Conservation (phyloP, 192 early-diverging fungal genomes). For the Linnemannia schmuckeri region DNA sequence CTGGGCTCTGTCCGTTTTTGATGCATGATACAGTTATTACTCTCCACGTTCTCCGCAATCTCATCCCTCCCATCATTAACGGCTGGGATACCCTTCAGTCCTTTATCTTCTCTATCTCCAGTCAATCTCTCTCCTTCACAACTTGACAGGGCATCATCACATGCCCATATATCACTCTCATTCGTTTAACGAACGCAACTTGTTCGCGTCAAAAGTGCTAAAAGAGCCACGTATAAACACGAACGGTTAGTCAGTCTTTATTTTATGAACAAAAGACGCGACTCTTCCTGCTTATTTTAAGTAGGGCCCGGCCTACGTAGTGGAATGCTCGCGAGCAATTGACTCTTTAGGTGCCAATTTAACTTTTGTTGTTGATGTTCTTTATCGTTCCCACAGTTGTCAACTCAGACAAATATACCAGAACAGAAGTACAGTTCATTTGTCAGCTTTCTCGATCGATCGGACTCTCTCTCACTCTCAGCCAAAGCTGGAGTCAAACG, state of each 20-base stretch:
- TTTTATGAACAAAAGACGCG: background rate
- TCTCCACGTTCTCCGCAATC: too few species aligned
- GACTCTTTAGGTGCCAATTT: background rate
- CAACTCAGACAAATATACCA: background rate
- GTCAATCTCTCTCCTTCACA: background rate
- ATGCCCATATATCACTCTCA: too few species aligned
- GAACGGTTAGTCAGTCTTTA: too few species aligned
- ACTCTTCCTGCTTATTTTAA: background rate
- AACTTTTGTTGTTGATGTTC: background rate
- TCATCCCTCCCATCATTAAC: background rate
- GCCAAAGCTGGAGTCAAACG: background rate
- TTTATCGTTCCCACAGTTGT: background rate
- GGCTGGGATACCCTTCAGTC: background rate
- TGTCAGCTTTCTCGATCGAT: background rate
- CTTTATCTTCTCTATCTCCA: background rate
- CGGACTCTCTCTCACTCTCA: background rate
- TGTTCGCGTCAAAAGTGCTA: too few species aligned
- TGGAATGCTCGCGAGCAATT: background rate
- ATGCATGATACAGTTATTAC: too few species aligned
- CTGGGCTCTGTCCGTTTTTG: too few species aligned
- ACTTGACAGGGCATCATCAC: too few species aligned
- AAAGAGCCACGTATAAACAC: too few species aligned
- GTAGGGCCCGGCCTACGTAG: too few species aligned
- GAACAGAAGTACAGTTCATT: background rate
- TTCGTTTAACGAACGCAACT: too few species aligned